Conservation (phyloP, 176 grass and related monocot species). For the Oryza meridionalis region DNA sequence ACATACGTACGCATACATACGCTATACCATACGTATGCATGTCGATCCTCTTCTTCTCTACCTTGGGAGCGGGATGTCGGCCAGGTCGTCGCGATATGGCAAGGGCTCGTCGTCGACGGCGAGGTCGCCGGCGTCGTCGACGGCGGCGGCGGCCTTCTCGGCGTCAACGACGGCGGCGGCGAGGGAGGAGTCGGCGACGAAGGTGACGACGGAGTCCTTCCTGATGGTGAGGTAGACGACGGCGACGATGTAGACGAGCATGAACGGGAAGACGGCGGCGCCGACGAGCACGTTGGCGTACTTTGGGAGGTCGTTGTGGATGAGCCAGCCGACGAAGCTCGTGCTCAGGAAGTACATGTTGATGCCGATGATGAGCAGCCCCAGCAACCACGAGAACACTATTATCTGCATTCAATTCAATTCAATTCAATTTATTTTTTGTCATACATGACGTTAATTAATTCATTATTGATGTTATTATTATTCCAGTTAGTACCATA, state of each 20-base stretch:
- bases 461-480: too few relatives aligned
- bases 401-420: slow-evolving; percentile 24
- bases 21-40: background rate
- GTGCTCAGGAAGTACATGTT: slow-evolving; percentile 91
- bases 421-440: background rate
- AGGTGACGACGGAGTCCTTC: slow-evolving; percentile 66
- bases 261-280: slow-evolving; percentile 60
- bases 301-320: slow-evolving; percentile 63
- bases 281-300: slow-evolving; percentile 50
- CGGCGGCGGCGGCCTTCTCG: slow-evolving; percentile 46
- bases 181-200: slow-evolving; percentile 39
- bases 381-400: slow-evolving; percentile 65
- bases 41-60: background rate
- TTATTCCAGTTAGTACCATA: too few relatives aligned
- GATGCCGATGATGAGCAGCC: slow-evolving; percentile 61
- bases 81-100: slow-evolving; percentile 71
- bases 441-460: background rate
- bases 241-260: slow-evolving; percentile 57
- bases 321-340: slow-evolving; percentile 60
- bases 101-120: slow-evolving; percentile 36
- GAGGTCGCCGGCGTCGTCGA: background rate
- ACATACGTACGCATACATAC: too few relatives aligned
- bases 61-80: slow-evolving; percentile 63
- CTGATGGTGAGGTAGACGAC: slow-evolving; percentile 69
- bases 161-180: background rate